Conservation (phyloP, 2,329 filamentous ascomycete species). For the Monilinia laxa region DNA sequence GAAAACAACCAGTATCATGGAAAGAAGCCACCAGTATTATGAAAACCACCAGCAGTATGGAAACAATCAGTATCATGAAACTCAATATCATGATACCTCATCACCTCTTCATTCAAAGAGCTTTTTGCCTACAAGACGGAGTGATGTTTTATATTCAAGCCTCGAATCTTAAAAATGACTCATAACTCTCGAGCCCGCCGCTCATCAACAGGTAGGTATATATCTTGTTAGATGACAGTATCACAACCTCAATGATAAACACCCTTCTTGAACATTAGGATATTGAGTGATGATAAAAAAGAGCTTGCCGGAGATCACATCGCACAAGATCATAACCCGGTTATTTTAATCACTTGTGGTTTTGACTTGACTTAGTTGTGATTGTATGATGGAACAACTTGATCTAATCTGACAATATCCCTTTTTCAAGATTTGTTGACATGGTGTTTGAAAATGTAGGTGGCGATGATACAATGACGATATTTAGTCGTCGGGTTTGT, state of each 20-base stretch:
- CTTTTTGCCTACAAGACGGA: too few relatives aligned
- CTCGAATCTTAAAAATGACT: neutral
- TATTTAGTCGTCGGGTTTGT: neutral
- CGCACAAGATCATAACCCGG: conserved; percentile 28
- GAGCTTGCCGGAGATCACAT: conserved; percentile 29
- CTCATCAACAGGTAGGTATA: neutral
- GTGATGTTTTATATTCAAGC: neutral
- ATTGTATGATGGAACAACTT: conserved; percentile 24
- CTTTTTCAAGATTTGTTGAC: neutral
- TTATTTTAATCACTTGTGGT: conserved; percentile 24
- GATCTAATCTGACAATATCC: conserved; percentile 27
- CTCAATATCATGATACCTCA: neutral
- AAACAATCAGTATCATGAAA: too few relatives aligned
- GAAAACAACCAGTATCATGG: neutral
- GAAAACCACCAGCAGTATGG: too few relatives aligned
- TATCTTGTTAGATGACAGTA: neutral
- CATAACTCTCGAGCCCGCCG: neutral
- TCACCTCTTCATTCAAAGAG: neutral
- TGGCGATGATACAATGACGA: neutral
- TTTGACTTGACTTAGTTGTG: conserved; percentile 23
- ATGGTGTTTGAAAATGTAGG: neutral
- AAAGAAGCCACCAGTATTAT: too few relatives aligned
- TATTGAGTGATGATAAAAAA: conserved; percentile 32
- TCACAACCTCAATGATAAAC: neutral
- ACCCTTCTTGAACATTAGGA: neutral